Conservation (phyloP, 2,329 filamentous ascomycete genomes). For the Paraconiothyrium sp. region DNA sequence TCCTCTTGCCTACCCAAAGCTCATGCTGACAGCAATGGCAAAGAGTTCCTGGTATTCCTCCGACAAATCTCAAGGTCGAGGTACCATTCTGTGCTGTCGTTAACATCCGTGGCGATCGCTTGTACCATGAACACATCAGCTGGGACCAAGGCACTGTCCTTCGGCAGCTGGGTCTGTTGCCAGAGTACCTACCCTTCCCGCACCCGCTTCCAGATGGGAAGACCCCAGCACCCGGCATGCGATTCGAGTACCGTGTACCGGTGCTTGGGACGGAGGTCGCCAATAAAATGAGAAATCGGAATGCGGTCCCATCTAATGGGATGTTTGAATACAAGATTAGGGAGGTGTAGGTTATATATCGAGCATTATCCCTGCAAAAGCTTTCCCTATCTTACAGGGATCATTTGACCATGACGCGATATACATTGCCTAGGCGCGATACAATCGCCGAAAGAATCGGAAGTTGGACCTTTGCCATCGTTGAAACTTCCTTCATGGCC, state of each 20-base stretch:
- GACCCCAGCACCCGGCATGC: constrained; percentile 48
- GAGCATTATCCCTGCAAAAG: not conserved
- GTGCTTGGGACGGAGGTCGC: constrained; percentile 64
- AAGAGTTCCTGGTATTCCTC: too few species aligned
- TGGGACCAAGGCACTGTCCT: too few species aligned
- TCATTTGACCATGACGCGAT: not conserved
- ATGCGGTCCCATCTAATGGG: constrained; percentile 59
- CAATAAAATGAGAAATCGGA: constrained; percentile 59
- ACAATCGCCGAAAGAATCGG: too few species aligned
- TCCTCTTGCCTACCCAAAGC: not conserved
- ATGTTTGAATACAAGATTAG: constrained; percentile 59
- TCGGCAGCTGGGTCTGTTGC: constrained; percentile 67
- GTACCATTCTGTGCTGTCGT: too few species aligned
- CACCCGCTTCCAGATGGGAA: constrained; percentile 27
- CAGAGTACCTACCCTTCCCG: constrained; percentile 71
- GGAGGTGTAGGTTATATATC: constrained; percentile 24
- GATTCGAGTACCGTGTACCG: constrained; percentile 67
- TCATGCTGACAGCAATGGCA: not conserved
- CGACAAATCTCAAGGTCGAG: too few species aligned
- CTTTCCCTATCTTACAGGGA: not conserved
- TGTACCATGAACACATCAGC: too few species aligned
- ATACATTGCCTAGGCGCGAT: too few species aligned
- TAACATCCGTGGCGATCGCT: too few species aligned
- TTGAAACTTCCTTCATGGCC: too few species aligned
- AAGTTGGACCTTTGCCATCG: too few species aligned